Percentiles rank a stretch among this genome's conserved stretches.
Conservation (phyloP, 176 grass and related monocot genomes). For the Zizania latifolia region DNA sequence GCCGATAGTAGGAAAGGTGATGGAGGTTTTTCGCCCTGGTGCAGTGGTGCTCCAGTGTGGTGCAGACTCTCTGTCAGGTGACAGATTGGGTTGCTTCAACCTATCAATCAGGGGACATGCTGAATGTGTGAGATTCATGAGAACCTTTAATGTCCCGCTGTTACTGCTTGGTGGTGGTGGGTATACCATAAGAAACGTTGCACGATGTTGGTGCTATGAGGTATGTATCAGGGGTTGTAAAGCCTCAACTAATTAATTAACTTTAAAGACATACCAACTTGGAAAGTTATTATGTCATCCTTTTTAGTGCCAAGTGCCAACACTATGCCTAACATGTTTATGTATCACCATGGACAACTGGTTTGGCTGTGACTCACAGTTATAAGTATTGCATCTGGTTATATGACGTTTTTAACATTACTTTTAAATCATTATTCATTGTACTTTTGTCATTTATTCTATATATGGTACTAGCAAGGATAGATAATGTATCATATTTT, state of each 20-base stretch:
- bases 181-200: conserved; percentile 91
- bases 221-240: conserved; percentile 33
- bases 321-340: conserved; percentile 2
- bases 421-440: no score
- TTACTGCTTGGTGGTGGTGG: conserved; percentile 83
- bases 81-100: conserved; percentile 87
- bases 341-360: neutral
- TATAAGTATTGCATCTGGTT: conserved; percentile 22
- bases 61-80: conserved; percentile 85
- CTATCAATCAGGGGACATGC: conserved; percentile 84
- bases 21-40: conserved; percentile 84
- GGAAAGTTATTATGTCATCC: neutral
- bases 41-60: conserved; percentile 86
- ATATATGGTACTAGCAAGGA: no score
- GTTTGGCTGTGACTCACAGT: neutral
- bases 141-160: conserved; percentile 87
- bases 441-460: no score
- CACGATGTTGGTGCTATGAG: conserved; percentile 97
- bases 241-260: neutral
- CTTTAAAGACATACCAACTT: neutral
- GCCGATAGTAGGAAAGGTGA: conserved; percentile 81
- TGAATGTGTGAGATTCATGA: conserved; percentile 91
- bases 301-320: neutral
- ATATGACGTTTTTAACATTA: no score
- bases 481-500: no score